Percentiles rank a stretch among this genome's conserved stretches.
phyloP scores from a whole-genome alignment of 2,329 filamentous ascomycete species.

The Colletotrichum scovillei region DNA sequence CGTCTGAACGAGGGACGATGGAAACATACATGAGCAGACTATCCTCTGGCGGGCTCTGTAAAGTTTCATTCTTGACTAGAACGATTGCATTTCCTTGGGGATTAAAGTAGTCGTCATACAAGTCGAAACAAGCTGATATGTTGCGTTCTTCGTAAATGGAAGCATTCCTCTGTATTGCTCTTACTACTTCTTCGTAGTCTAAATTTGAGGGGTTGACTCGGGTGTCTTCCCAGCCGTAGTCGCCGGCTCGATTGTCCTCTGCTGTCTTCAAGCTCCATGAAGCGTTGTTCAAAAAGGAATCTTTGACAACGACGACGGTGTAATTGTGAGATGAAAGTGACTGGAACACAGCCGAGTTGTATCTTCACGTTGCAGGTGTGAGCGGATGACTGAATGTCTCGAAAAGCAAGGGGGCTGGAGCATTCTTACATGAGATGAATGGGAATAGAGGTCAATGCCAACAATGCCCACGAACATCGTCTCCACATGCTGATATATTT shows the following conservation, averaged over 20 bases:
- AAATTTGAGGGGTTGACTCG: slow-evolving; percentile 2
- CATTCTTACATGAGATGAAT: slow-evolving; percentile 4
- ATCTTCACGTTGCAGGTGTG: neutral
- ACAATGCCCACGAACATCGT: neutral
- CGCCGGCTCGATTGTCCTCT: neutral
- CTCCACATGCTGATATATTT: neutral
- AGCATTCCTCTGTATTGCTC: neutral
- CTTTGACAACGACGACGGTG: slow-evolving; percentile 12
- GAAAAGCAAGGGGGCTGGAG: neutral
- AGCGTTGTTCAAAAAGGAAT: neutral
- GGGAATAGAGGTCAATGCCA: slow-evolving; percentile 7
- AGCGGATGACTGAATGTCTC: neutral
- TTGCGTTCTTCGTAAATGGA: neutral
- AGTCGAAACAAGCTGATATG: neutral
- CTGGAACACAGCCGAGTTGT: slow-evolving; percentile 18
- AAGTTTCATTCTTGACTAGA: neutral
- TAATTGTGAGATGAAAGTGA: slow-evolving; percentile 20
- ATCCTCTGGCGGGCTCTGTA: neutral
- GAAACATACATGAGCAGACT: slow-evolving; percentile 20
- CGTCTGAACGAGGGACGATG: slow-evolving; percentile 4
- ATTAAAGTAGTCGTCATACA: slow-evolving; percentile 9
- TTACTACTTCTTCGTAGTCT: neutral
- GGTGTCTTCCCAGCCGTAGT: slow-evolving; percentile 4
- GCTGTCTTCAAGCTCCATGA: slow-evolving; percentile 1
- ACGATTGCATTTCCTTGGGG: slow-evolving; percentile 3